phyloP scores from a whole-genome alignment of 331 rosid species.

The Prunus yedoensis region DNA sequence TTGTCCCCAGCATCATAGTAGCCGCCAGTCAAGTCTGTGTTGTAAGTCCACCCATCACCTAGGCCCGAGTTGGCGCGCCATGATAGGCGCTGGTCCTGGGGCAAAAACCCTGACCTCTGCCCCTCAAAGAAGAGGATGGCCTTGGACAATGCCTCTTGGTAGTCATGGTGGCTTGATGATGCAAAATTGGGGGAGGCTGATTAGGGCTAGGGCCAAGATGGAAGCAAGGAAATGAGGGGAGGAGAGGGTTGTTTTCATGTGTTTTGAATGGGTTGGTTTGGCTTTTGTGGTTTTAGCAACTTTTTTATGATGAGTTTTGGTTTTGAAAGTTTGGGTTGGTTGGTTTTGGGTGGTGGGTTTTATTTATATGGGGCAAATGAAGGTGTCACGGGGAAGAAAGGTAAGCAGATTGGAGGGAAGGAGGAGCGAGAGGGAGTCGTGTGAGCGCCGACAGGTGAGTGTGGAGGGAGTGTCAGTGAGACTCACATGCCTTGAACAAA shows the following conservation, averaged over 20 bases:
- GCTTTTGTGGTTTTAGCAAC: background rate
- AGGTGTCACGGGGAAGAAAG: conserved; percentile 54
- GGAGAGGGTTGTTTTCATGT: conserved; percentile 19
- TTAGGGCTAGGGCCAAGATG: background rate
- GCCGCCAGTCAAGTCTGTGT: conserved; percentile 80
- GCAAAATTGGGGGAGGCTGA: background rate
- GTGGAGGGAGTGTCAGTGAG: conserved; percentile 15
- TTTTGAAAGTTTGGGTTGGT: background rate
- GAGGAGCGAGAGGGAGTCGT: background rate
- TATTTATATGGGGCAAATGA: conserved; percentile 20
- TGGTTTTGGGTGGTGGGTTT: background rate
- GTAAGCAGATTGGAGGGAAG: background rate
- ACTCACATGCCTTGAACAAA: conserved; percentile 9
- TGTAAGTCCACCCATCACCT: conserved; percentile 73
- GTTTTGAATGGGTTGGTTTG: background rate
- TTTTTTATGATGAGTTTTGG: background rate
- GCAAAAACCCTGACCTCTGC: conserved; percentile 77
- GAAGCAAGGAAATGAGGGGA: background rate
- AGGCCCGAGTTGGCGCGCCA: conserved; percentile 80
- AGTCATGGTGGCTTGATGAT: conserved; percentile 48
- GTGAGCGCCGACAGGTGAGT: conserved; percentile 20
- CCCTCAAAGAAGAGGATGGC: conserved; percentile 82
- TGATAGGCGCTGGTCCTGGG: conserved; percentile 53
- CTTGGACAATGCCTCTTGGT: conserved; percentile 76
- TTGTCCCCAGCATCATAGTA: conserved; percentile 97